phyloP scores from a whole-genome alignment of 106 monocot genomes.

The Alisma plantagoaquatica region DNA sequence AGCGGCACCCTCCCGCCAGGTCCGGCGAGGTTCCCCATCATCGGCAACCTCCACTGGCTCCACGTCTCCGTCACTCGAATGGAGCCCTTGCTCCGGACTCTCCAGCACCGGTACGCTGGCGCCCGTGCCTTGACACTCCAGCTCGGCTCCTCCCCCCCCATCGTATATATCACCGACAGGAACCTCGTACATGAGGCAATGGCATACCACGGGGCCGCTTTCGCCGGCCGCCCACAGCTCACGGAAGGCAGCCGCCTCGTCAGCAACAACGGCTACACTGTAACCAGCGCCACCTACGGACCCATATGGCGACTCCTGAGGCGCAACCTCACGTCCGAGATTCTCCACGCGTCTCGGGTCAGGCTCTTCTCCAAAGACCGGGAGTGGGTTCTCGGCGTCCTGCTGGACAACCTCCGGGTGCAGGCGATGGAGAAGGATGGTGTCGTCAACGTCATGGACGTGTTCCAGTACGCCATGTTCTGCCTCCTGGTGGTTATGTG shows the following conservation, averaged over 20 bases:
- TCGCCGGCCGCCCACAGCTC: slow-evolving; percentile 2
- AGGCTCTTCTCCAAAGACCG: neutral
- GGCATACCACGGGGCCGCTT: slow-evolving; percentile 5
- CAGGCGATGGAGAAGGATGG: neutral
- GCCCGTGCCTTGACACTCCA: slow-evolving; percentile 6
- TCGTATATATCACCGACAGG: slow-evolving; percentile 11
- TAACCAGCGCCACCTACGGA: neutral
- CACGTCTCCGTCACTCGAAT: neutral
- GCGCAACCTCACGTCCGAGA: slow-evolving; percentile 10
- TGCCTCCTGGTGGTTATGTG: slow-evolving; percentile 5
- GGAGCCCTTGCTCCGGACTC: neutral
- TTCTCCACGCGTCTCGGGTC: slow-evolving; percentile 7
- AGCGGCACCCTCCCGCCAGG: slow-evolving; percentile 9
- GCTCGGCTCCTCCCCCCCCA: neutral
- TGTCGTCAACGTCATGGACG: neutral
- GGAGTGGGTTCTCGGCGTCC: neutral
- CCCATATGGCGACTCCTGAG: slow-evolving; percentile 9
- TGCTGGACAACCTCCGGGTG: neutral
- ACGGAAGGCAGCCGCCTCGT: neutral
- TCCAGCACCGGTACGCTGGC: neutral
- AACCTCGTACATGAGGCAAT: slow-evolving; percentile 3
- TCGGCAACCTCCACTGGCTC: slow-evolving; percentile 7
- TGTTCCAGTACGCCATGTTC: slow-evolving; percentile 5
- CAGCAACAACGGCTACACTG: slow-evolving; percentile 1
- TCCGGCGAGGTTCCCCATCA: neutral